These are phyloP conservation scores for Geotrichum reessii DNA, from an alignment of 1,139 yeast genomes.

Conservation along the genomic window DNA sequence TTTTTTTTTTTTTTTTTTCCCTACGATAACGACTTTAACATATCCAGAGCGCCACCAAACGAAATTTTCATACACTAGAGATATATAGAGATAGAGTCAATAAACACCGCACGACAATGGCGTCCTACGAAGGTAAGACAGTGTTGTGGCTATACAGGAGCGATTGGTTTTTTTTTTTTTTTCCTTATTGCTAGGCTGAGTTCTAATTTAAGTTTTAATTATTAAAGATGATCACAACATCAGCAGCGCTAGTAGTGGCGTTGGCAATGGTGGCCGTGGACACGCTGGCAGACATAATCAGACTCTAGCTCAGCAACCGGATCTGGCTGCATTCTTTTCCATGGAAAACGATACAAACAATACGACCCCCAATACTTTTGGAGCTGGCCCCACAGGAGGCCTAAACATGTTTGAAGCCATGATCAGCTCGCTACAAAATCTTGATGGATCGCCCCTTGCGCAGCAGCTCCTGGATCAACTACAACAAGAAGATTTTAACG, in stretches of 20 bases:
- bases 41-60: too few species aligned
- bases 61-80: too few species aligned
- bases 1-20: too few species aligned
- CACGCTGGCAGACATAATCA: background rate
- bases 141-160: background rate
- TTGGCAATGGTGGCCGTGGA: background rate
- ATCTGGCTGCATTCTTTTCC: constrained; percentile 12
- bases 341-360: constrained; percentile 1
- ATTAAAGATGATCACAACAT: constrained; percentile 10
- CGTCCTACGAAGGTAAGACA: constrained; percentile 15
- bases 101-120: constrained; percentile 9
- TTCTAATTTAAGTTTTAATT: background rate
- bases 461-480: constrained; percentile 2
- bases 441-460: constrained; percentile 1
- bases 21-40: too few species aligned
- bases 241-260: background rate
- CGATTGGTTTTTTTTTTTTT: background rate
- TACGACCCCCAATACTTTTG: background rate
- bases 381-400: background rate
- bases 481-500: background rate
- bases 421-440: background rate
- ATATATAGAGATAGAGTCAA: too few species aligned
- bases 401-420: background rate
- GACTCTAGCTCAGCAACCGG: constrained; percentile 10
- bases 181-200: background rate